These are phyloP conservation scores for Anthracocystis setariae DNA, from an alignment of 1,284 basidiomycete genomes.

Conservation along the genomic window DNA sequence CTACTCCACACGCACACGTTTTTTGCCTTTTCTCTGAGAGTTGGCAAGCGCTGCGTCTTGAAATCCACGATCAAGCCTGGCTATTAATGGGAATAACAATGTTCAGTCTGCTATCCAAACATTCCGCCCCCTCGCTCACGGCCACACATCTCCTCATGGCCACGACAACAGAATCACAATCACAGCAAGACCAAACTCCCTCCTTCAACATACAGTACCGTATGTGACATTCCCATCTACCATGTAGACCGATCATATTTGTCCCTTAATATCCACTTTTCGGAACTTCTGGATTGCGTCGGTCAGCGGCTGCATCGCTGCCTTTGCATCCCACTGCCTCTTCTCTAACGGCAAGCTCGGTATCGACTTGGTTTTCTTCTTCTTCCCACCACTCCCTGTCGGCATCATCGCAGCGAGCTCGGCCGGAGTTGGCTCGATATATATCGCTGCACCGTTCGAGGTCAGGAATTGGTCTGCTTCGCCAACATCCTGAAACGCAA, in stretches of 20 bases:
- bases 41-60: no score
- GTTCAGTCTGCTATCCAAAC: no score
- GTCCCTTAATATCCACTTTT: constrained; percentile 70
- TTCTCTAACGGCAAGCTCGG: constrained; percentile 41
- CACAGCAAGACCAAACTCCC: no score
- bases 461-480: constrained; percentile 79
- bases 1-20: no score
- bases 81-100: no score
- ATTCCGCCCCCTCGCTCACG: no score
- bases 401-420: constrained; percentile 37
- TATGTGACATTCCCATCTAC: no score
- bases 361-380: constrained; percentile 43
- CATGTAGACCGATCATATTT: constrained; percentile 30
- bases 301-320: constrained; percentile 68
- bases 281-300: constrained; percentile 69
- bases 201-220: no score
- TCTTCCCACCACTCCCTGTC: constrained; percentile 15
- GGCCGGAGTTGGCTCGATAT: constrained; percentile 69
- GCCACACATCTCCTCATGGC: no score
- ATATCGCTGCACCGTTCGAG: constrained; percentile 77
- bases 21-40: no score
- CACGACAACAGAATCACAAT: no score
- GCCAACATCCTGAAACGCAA: constrained; percentile 80
- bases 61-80: no score
- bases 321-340: constrained; percentile 71